These are phyloP conservation scores for Rubroshorea leprosula DNA, from an alignment of 345 rosid genomes.

Conservation along the genomic window DNA sequence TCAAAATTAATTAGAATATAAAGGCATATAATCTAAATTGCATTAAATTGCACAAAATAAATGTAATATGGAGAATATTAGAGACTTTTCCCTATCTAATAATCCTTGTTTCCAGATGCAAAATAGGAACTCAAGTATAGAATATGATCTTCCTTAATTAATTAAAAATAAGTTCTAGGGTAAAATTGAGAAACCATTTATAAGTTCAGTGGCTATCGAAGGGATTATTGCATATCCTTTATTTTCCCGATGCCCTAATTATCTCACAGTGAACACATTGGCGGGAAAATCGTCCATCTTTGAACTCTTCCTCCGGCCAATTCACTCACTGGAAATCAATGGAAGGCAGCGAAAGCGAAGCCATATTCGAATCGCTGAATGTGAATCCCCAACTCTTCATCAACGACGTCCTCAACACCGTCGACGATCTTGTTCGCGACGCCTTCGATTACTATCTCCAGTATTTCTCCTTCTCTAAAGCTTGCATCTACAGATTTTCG, in stretches of 20 bases:
- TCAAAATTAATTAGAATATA: too few species aligned
- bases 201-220: not conserved
- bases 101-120: too few species aligned
- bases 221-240: not conserved
- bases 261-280: not conserved
- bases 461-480: constrained; percentile 26
- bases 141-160: too few species aligned
- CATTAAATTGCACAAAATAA: too few species aligned
- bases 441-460: constrained; percentile 55
- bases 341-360: constrained; percentile 72
- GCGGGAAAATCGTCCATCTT: not conserved
- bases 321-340: constrained; percentile 16
- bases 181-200: not conserved
- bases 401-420: constrained; percentile 65
- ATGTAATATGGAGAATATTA: too few species aligned
- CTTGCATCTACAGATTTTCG: not conserved
- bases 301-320: not conserved
- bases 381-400: constrained; percentile 68
- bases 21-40: too few species aligned
- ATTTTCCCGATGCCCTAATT: not conserved
- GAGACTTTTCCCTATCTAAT: too few species aligned
- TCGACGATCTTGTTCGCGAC: constrained; percentile 54
- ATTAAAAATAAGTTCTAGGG: too few species aligned
- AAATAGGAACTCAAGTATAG: too few species aligned
- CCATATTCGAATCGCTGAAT: constrained; percentile 50